A percentile compares a stretch with the other conserved stretches of the same genome.
phyloP scores from a whole-genome alignment of 441 rosid species.

The Pelargonium hybrid region DNA sequence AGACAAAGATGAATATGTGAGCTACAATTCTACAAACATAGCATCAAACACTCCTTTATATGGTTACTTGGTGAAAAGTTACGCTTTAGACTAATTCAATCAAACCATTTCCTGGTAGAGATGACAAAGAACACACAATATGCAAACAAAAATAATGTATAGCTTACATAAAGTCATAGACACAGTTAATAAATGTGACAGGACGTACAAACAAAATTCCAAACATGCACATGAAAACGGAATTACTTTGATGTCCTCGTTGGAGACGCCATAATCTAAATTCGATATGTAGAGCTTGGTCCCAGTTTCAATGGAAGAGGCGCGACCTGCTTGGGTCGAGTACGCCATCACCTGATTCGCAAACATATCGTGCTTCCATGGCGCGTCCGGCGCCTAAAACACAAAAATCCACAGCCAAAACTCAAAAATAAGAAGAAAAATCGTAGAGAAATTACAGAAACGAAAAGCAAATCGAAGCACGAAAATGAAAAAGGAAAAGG shows the following conservation, averaged over 20 bases:
- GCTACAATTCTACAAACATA: background rate
- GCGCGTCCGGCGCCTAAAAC: constrained; percentile 65
- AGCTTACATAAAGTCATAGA: background rate
- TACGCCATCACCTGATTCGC: constrained; percentile 35
- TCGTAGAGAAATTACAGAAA: constrained; percentile 17
- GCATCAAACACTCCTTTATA: background rate
- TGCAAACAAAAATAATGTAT: background rate
- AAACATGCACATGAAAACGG: background rate
- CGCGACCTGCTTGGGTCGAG: constrained; percentile 37
- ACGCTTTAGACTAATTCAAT: background rate
- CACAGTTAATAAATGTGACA: background rate
- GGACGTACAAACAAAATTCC: background rate
- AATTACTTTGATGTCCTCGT: constrained; percentile 75
- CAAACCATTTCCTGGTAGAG: background rate
- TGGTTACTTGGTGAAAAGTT: background rate
- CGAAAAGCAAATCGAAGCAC: constrained; percentile 12
- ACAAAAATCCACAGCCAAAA: constrained; percentile 19
- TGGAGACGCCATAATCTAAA: constrained; percentile 81
- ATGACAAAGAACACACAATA: no score
- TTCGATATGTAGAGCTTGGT: constrained; percentile 87
- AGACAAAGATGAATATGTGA: background rate
- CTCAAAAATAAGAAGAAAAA: constrained; percentile 13
- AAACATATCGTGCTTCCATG: constrained; percentile 89
- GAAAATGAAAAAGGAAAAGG: no score
- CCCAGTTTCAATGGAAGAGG: constrained; percentile 71